Conservation (phyloP, 345 rosid species). For the Crucihimalaya himalaica region DNA sequence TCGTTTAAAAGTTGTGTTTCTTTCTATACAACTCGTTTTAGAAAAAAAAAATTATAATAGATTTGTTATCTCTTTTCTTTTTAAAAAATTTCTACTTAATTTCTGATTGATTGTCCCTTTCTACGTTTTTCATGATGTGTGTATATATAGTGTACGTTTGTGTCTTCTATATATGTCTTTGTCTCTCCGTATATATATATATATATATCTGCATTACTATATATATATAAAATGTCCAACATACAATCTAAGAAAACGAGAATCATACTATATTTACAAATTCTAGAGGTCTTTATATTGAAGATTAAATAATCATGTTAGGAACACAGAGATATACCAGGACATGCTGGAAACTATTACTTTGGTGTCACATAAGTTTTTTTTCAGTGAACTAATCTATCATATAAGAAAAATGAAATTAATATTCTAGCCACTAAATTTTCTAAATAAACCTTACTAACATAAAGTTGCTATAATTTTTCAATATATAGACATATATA, state of each 20-base stretch:
- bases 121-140: background rate
- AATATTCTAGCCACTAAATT: background rate
- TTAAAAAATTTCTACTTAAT: background rate
- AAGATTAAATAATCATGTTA: slow-evolving; percentile 11
- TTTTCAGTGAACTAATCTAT: background rate
- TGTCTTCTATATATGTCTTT: background rate
- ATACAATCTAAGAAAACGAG: background rate
- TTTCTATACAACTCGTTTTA: background rate
- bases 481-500: background rate
- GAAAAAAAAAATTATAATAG: background rate
- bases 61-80: background rate
- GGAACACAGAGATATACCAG: background rate
- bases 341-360: slow-evolving; percentile 5
- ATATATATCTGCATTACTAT: background rate
- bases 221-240: slow-evolving; percentile 10
- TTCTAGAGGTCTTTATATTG: background rate
- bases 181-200: background rate
- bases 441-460: background rate
- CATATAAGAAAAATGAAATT: background rate
- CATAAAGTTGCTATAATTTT: background rate
- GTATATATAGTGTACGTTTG: background rate
- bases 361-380: slow-evolving; percentile 2
- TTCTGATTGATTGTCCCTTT: background rate
- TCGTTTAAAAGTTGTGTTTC: background rate
- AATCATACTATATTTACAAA: background rate